These are phyloP conservation scores for Pseudoturritis turrita DNA, from an alignment of 345 rosid genomes.

Conservation along the genomic window DNA sequence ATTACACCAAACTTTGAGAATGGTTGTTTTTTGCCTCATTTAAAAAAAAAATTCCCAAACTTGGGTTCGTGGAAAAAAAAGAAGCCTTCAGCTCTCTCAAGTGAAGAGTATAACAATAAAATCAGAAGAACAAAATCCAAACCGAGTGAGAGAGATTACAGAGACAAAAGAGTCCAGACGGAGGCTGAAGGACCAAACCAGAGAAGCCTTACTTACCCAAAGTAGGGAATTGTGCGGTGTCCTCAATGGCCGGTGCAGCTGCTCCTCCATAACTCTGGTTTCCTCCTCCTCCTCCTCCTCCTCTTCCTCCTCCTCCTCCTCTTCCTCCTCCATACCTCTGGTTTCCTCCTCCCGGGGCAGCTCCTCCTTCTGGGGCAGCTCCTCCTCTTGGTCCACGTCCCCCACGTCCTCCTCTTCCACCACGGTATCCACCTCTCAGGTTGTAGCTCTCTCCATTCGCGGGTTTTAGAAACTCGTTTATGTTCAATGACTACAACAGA, in stretches of 20 bases:
- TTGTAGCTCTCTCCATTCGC: conserved; percentile 49
- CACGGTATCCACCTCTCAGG: conserved; percentile 45
- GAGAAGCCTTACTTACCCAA: conserved; percentile 36
- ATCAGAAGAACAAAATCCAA: conserved; percentile 24
- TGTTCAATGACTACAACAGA: conserved; percentile 48
- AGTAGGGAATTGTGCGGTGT: conserved; percentile 67
- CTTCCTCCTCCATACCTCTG: background rate
- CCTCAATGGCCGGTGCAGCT: conserved; percentile 55
- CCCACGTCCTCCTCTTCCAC: conserved; percentile 41
- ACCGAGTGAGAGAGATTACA: conserved; percentile 9
- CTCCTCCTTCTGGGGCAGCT: background rate
- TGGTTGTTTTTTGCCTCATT: background rate
- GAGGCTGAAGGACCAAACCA: background rate
- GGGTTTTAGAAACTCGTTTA: conserved; percentile 71
- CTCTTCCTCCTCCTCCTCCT: background rate
- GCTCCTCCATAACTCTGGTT: background rate
- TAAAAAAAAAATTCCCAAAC: background rate
- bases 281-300: conserved; percentile 19
- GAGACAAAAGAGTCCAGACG: background rate
- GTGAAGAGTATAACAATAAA: conserved; percentile 4
- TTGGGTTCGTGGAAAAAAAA: conserved; percentile 19
- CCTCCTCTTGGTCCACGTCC: conserved; percentile 41
- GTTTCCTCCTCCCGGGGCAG: background rate
- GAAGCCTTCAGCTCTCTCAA: conserved; percentile 18
- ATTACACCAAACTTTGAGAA: background rate